Evolutionary conservation across 257 asterid genomes (phyloP), one percentile per base, ranked within the genome.

Genomic region (Plantago ovata): DNA sequence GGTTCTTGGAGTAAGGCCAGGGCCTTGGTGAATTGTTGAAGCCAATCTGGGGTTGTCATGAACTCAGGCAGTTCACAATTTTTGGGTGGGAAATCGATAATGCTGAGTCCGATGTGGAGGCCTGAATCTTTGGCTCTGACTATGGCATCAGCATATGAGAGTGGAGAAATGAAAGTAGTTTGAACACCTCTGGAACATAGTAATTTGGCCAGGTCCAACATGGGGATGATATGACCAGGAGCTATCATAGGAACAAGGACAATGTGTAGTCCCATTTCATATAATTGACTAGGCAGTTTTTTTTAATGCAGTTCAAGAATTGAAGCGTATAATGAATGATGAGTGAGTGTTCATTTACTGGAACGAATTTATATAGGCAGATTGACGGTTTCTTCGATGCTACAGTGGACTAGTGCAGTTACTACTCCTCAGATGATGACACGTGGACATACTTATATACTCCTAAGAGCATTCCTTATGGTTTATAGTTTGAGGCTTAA

Each of bases 121-220:
- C 67, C 64, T 13, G 57, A 53, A 1, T 54, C 28, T 40, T 43
- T 40, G 42, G 24, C 50, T 15, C 24, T 64, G 28, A 23, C 6
- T 0, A 68, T 22, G 22, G 69, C 5, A 20, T 54, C 39, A 0
- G 53, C 14, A 18, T 64, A 69, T 9, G 56, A 40, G 3, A 59
- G 51, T 10, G 65, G 59, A 0, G 69, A 60, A 63, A 73, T 56
- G 14, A 73, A 42, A 24, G 69, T 73, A 3, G 66, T 14, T 43
- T 64, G 60, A 10, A 68, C 54, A 13, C 75, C 75, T 10, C 63
- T 67, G 0, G 75, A 73, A 58, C 65, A 24, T 1, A 68, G 41
- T 6, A 73, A 62, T 20, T 64, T 73, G 47, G 75, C 79, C 68
- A 64, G 53, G 51, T 73, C 75, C 0, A 68, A 20, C 14, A 52